These are phyloP conservation scores for Trichoderma sp. DNA, from an alignment of 2,329 filamentous ascomycete genomes.

Conservation along the genomic window DNA sequence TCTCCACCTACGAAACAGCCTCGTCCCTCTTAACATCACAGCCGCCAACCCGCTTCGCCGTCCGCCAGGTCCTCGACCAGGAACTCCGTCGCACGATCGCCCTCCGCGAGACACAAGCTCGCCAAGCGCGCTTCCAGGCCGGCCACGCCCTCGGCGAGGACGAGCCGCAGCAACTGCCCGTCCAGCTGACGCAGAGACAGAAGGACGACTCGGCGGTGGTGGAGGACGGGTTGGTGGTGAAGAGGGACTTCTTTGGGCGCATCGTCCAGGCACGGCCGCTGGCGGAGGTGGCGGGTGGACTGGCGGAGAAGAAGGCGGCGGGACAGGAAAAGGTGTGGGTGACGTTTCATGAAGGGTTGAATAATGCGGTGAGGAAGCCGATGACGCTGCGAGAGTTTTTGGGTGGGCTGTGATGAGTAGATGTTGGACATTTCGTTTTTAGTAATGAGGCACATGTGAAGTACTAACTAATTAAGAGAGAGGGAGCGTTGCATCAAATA, in stretches of 20 bases:
- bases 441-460: not conserved
- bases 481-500: too few species aligned
- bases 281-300: conserved; percentile 42
- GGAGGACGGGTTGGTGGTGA: conserved; percentile 39
- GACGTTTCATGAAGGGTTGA: conserved; percentile 84
- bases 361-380: conserved; percentile 87
- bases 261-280: conserved; percentile 50
- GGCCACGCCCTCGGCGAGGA: conserved; percentile 35
- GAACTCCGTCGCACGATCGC: conserved; percentile 75
- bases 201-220: conserved; percentile 36
- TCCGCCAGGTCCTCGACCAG: conserved; percentile 89
- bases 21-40: conserved; percentile 54
- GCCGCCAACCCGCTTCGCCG: conserved; percentile 80
- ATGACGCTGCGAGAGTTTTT: conserved; percentile 78
- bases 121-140: conserved; percentile 63
- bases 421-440: not conserved
- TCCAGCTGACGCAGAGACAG: not conserved
- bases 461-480: not conserved
- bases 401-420: conserved; percentile 50
- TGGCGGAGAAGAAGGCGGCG: conserved; percentile 32
- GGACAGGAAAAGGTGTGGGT: conserved; percentile 71
- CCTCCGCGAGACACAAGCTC: conserved; percentile 61
- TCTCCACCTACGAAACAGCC: conserved; percentile 71
- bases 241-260: conserved; percentile 83
- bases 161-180: not conserved